These are phyloP conservation scores for Plantago major DNA, from an alignment of 257 asterid species.

Conservation along the genomic window DNA sequence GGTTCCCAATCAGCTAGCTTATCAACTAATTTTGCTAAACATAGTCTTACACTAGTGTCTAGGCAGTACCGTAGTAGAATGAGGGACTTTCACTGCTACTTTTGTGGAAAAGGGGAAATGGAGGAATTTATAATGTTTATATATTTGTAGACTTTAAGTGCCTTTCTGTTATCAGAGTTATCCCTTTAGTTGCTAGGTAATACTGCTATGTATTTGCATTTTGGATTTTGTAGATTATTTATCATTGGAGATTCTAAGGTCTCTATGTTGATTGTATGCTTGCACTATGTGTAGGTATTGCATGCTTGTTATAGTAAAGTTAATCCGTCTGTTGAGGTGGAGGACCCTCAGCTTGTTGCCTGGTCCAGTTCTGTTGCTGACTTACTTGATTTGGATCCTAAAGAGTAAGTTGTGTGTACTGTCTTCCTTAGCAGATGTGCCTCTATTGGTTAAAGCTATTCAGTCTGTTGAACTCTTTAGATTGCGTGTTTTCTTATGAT, in stretches of 20 bases:
- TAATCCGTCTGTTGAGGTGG: conserved; percentile 81
- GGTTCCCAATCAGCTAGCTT: too few relatives aligned
- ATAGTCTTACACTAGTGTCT: neutral
- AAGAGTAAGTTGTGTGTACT: conserved; percentile 54
- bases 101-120: too few relatives aligned
- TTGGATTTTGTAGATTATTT: neutral
- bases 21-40: too few relatives aligned
- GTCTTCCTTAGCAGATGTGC: neutral
- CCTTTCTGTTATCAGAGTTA: too few relatives aligned
- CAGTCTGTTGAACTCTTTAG: conserved; percentile 7
- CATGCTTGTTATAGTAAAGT: conserved; percentile 85
- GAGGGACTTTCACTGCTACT: too few relatives aligned
- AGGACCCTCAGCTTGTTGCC: conserved; percentile 84
- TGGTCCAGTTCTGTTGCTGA: conserved; percentile 90
- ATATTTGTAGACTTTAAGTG: too few relatives aligned
- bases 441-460: neutral
- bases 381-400: conserved; percentile 70
- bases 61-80: too few relatives aligned
- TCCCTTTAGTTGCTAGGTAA: neutral
- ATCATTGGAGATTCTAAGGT: neutral
- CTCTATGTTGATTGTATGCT: neutral
- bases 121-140: too few relatives aligned
- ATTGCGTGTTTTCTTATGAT: conserved; percentile 12
- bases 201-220: neutral
- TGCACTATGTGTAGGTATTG: conserved; percentile 53